Conservation (phyloP, 352 stramenopile species). For the Phytophthora meadii region DNA sequence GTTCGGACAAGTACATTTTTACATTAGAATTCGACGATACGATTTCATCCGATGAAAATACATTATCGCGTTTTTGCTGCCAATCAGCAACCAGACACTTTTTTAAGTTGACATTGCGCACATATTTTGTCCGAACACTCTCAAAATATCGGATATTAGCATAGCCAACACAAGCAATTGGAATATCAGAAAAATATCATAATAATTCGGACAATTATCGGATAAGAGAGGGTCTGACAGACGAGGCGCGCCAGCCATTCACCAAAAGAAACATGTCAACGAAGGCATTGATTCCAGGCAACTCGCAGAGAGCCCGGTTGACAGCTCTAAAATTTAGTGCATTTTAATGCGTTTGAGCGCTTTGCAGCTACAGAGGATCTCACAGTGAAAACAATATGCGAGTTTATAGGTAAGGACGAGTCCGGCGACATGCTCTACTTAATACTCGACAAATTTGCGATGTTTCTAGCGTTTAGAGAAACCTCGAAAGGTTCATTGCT, state of each 20-base stretch:
- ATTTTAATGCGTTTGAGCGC: conserved; percentile 13
- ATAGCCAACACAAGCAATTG: no score
- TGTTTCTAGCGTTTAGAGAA: conserved; percentile 7
- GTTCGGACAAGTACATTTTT: no score
- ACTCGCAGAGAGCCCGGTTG: conserved; percentile 1
- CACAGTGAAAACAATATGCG: background rate
- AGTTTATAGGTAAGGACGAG: background rate
- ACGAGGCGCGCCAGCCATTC: background rate
- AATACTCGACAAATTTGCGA: conserved; percentile 9
- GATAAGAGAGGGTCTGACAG: background rate
- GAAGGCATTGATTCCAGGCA: conserved; percentile 5
- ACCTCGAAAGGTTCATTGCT: conserved; percentile 5
- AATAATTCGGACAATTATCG: background rate
- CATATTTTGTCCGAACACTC: no score
- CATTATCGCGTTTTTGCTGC: no score
- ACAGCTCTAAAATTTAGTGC: conserved; percentile 4
- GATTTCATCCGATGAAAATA: no score
- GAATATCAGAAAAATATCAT: conserved; percentile 4
- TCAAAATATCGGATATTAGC: no score
- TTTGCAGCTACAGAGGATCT: background rate
- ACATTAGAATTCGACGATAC: no score
- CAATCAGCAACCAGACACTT: no score
- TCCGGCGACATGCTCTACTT: background rate
- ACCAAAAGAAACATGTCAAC: conserved; percentile 2
- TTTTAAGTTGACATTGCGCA: no score